Conservation (phyloP, 2,329 filamentous ascomycete species). For the Pseudogymnoascus sp. region DNA sequence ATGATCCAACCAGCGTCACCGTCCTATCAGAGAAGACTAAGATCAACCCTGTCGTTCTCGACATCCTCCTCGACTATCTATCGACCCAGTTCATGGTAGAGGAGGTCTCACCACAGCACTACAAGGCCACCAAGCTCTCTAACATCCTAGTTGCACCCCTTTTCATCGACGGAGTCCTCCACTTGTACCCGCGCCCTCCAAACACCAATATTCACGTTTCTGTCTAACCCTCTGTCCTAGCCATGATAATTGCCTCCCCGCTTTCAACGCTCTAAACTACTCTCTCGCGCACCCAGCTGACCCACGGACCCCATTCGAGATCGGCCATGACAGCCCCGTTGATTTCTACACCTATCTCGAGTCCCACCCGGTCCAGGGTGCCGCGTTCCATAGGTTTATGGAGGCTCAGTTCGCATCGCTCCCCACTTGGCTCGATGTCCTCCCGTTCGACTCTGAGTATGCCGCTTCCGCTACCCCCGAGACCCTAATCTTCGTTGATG, state of each 20-base stretch:
- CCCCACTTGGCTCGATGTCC: constrained; percentile 19
- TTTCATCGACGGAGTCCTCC: constrained; percentile 10
- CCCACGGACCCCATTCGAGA: constrained; percentile 9
- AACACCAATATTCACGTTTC: not conserved
- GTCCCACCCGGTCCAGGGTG: constrained; percentile 15
- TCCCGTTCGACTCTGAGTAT: constrained; percentile 19
- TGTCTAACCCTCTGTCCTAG: constrained; percentile 1
- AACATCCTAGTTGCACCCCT: constrained; percentile 10
- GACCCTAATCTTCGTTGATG: not conserved
- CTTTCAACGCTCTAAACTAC: constrained; percentile 11
- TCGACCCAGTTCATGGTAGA: constrained; percentile 10
- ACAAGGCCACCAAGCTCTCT: constrained; percentile 6
- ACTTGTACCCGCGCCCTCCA: constrained; percentile 8
- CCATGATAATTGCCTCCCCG: constrained; percentile 12
- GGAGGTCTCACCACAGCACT: constrained; percentile 8
- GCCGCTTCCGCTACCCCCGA: not conserved
- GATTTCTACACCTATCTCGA: constrained; percentile 11
- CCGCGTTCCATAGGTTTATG: constrained; percentile 23
- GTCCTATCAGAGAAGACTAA: constrained; percentile 6
- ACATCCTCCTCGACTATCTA: constrained; percentile 10
- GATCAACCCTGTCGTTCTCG: constrained; percentile 6
- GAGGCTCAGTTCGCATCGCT: constrained; percentile 19
- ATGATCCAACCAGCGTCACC: constrained; percentile 5
- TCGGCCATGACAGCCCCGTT: constrained; percentile 1
- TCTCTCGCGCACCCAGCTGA: not conserved